A percentile compares a stretch with the other conserved stretches of the same genome.
Evolutionary conservation across 805 yeast genomes (phyloP).

Genomic region (Brettanomyces naardenensis): DNA sequence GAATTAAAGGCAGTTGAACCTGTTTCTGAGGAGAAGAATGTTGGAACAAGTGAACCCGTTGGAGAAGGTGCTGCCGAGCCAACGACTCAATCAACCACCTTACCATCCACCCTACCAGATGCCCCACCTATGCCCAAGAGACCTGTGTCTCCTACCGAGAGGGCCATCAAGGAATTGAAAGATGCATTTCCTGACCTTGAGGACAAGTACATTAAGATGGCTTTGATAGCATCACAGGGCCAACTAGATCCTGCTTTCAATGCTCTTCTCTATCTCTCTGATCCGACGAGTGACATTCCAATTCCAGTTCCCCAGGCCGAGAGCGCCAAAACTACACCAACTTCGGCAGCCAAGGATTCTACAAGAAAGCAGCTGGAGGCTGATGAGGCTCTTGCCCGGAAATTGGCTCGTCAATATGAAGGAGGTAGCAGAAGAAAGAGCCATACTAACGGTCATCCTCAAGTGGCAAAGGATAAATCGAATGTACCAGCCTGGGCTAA

Average conservation of each 20-base stretch:
- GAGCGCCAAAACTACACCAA: conserved; percentile 29
- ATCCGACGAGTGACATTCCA: conserved; percentile 55
- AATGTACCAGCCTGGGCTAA: conserved; percentile 5
- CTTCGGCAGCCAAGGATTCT: conserved; percentile 29
- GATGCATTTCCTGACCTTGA: conserved; percentile 86
- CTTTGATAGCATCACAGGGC: conserved; percentile 80
- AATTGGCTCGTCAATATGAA: conserved; percentile 59
- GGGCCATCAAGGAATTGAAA: conserved; percentile 49
- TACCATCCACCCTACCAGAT: background rate
- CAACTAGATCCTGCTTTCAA: conserved; percentile 79
- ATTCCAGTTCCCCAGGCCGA: conserved; percentile 26
- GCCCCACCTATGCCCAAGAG: conserved; percentile 48
- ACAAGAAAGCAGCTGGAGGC: conserved; percentile 20
- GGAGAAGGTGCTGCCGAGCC: background rate
- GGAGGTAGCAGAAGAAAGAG: conserved; percentile 7
- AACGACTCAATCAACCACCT: background rate
- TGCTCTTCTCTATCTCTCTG: conserved; percentile 74
- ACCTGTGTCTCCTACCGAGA: conserved; percentile 53
- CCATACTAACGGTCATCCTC: background rate
- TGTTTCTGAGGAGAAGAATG: background rate
- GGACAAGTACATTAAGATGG: conserved; percentile 62
- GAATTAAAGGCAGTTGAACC: background rate
- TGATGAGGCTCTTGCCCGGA: conserved; percentile 80
- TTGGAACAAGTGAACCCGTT: no score
- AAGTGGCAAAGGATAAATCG: background rate